Conservation (phyloP, 2,329 filamentous ascomycete genomes). For the Periglandula ipomoeae region DNA sequence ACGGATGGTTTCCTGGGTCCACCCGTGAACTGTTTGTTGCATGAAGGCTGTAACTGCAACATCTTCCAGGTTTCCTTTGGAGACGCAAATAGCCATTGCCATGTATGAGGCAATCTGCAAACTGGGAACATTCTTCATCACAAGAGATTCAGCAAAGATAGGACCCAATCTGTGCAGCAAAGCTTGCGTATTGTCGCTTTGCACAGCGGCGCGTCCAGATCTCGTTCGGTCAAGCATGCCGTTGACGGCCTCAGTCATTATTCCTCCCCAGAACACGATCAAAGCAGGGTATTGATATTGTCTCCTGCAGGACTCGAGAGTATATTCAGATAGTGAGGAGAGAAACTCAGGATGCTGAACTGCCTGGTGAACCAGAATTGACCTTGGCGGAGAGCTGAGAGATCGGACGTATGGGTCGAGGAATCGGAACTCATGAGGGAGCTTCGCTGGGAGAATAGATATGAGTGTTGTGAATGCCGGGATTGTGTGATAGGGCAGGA, state of each 20-base stretch:
- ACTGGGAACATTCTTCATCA: slow-evolving; percentile 66
- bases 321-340: slow-evolving; percentile 66
- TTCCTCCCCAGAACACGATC: slow-evolving; percentile 82
- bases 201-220: slow-evolving; percentile 66
- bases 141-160: slow-evolving; percentile 67
- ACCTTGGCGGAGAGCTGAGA: slow-evolving; percentile 65
- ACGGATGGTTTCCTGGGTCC: slow-evolving; percentile 62
- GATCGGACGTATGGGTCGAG: slow-evolving; percentile 78
- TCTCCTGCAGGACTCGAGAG: slow-evolving; percentile 61
- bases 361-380: slow-evolving; percentile 75
- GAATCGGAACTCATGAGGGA: slow-evolving; percentile 73
- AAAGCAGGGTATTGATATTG: slow-evolving; percentile 68
- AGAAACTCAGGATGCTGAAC: slow-evolving; percentile 71
- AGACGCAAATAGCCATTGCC: slow-evolving; percentile 75
- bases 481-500: slow-evolving; percentile 84
- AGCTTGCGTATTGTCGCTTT: slow-evolving; percentile 73
- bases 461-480: slow-evolving; percentile 78
- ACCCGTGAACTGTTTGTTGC: slow-evolving; percentile 75
- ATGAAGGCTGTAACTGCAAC: slow-evolving; percentile 76
- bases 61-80: slow-evolving; percentile 73
- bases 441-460: slow-evolving; percentile 69
- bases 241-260: slow-evolving; percentile 77
- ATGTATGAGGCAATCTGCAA: slow-evolving; percentile 85
- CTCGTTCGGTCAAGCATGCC: slow-evolving; percentile 69
- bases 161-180: slow-evolving; percentile 58